phyloP scores from a whole-genome alignment of 1,139 yeast species.

The Scheffersomyces insectosa region DNA sequence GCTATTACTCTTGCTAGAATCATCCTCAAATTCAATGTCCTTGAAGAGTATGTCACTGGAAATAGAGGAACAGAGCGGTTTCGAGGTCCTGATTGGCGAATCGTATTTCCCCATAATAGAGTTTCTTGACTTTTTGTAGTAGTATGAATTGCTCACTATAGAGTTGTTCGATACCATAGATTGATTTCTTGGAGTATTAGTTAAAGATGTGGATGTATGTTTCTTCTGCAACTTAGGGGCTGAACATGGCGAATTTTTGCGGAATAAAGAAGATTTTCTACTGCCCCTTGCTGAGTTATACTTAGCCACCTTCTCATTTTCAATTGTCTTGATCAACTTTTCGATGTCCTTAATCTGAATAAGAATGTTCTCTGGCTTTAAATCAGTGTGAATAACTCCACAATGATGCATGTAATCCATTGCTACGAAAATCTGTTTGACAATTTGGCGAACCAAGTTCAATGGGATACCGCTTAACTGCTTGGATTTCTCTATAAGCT shows the following conservation, averaged over 20 bases:
- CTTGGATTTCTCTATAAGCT: conserved; percentile 12
- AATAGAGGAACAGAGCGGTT: conserved; percentile 26
- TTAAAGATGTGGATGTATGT: conserved; percentile 11
- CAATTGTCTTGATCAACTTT: conserved; percentile 58
- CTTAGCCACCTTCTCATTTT: conserved; percentile 42
- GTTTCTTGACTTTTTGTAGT: conserved; percentile 26
- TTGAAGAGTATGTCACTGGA: conserved; percentile 23
- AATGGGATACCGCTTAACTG: conserved; percentile 65
- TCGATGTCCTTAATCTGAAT: conserved; percentile 80
- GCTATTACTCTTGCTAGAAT: background rate
- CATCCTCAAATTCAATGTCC: conserved; percentile 9
- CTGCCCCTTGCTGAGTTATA: background rate
- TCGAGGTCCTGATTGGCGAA: conserved; percentile 31
- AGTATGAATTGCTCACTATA: conserved; percentile 6
- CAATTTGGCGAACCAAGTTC: conserved; percentile 73
- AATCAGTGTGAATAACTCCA: conserved; percentile 89
- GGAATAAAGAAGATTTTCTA: background rate
- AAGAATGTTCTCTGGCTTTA: conserved; percentile 88
- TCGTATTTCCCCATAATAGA: conserved; percentile 18
- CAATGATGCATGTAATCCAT: conserved; percentile 82
- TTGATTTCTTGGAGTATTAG: conserved; percentile 7
- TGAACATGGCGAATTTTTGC: background rate
- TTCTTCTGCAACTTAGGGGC: conserved; percentile 39
- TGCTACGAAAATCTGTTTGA: conserved; percentile 74
- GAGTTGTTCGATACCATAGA: conserved; percentile 7